These are phyloP conservation scores for Leucaena leucocephala DNA, from an alignment of 306 rosid genomes.

Conservation along the genomic window DNA sequence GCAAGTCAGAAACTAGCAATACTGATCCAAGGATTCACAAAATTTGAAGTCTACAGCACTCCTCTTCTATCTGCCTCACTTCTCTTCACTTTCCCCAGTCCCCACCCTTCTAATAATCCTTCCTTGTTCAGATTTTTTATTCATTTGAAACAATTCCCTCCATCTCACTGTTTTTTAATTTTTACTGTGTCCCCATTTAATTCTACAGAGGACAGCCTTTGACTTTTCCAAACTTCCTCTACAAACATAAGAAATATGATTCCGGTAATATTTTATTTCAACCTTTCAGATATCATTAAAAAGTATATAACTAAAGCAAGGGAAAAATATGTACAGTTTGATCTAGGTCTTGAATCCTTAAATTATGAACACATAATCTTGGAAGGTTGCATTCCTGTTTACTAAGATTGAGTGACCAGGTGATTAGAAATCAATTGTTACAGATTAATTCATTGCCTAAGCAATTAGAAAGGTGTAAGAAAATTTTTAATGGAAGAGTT, in stretches of 20 bases:
- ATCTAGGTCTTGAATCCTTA: neutral
- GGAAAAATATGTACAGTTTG: neutral
- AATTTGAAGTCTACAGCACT: neutral
- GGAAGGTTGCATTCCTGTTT: neutral
- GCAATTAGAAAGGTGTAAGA: slow-evolving; percentile 1
- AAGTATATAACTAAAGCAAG: slow-evolving; percentile 31
- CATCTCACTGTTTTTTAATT: neutral
- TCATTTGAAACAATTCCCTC: neutral
- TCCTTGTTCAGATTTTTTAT: neutral
- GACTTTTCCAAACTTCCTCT: neutral
- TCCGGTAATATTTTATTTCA: slow-evolving; percentile 15
- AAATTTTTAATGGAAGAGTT: slow-evolving; percentile 13
- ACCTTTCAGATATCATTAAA: slow-evolving; percentile 8
- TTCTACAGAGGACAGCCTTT: neutral
- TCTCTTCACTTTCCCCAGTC: neutral
- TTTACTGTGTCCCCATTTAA: neutral
- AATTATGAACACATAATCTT: neutral
- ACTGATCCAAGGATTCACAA: neutral
- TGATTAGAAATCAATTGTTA: neutral
- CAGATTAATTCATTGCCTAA: neutral
- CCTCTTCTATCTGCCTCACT: neutral
- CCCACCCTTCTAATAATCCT: neutral
- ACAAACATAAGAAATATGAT: neutral
- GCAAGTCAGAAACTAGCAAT: neutral
- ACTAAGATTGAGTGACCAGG: neutral